phyloP scores from a whole-genome alignment of 768 basidiomycete species.

The Dentipellis fragilis region DNA sequence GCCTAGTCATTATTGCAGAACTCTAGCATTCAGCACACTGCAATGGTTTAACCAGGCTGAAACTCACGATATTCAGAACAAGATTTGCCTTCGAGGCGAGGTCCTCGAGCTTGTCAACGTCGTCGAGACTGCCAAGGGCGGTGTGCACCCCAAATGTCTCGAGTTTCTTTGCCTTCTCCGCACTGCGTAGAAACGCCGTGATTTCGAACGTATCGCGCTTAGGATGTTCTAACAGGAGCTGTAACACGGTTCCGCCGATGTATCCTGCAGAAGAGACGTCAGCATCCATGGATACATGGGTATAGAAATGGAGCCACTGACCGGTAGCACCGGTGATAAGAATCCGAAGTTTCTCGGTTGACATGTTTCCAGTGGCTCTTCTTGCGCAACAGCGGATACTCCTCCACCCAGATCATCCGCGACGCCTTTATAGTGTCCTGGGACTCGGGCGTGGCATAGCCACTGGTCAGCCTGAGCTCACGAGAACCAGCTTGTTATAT shows the following conservation, averaged over 20 bases:
- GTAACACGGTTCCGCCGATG: not conserved
- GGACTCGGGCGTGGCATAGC: no score
- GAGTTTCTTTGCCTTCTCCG: not conserved
- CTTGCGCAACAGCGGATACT: no score
- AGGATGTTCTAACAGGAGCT: not conserved
- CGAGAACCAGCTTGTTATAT: no score
- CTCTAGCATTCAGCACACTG: not conserved
- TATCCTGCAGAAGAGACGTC: slow-evolving; percentile 9
- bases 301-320: not conserved
- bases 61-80: not conserved
- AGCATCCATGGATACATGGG: no score
- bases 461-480: no score
- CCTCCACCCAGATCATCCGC: no score
- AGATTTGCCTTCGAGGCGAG: not conserved
- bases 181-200: not conserved
- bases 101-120: not conserved
- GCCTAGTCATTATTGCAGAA: not conserved
- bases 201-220: not conserved
- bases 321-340: slow-evolving; percentile 11
- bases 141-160: not conserved
- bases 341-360: slow-evolving; percentile 7
- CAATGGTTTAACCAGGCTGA: no score
- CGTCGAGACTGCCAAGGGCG: not conserved
- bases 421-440: no score
- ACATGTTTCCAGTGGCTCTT: no score